Conservation (phyloP, 768 basidiomycete genomes). For the Lactarius trivialis region DNA sequence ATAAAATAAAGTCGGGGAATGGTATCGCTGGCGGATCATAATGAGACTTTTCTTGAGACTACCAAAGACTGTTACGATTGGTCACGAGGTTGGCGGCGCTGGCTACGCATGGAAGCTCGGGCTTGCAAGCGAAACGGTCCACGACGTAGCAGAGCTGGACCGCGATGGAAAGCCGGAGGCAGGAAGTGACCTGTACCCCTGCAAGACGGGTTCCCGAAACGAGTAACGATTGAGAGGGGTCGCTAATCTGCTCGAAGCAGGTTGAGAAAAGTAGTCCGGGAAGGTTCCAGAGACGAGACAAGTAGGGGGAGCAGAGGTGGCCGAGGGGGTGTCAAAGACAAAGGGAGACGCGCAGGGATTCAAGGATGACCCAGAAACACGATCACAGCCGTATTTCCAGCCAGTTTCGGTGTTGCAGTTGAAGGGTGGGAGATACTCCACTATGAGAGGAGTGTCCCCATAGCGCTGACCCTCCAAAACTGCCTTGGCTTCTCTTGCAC, state of each 20-base stretch:
- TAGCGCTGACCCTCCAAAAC: constrained; percentile 58
- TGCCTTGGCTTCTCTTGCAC: constrained; percentile 61
- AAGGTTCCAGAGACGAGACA: constrained; percentile 7
- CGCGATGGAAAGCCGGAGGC: constrained; percentile 18
- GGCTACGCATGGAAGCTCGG: neutral
- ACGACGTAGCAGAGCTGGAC: constrained; percentile 18
- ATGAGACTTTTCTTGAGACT: neutral
- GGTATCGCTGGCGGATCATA: constrained; percentile 13
- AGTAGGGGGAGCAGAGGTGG: constrained; percentile 21
- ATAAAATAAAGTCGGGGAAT: neutral
- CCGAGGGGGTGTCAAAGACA: constrained; percentile 11
- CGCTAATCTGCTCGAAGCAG: neutral
- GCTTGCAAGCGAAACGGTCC: constrained; percentile 5
- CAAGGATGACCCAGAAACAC: constrained; percentile 26
- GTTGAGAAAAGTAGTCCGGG: constrained; percentile 18
- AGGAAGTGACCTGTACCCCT: constrained; percentile 15
- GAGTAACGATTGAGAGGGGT: neutral
- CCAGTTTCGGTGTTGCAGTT: neutral
- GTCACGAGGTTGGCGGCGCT: neutral
- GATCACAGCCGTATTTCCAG: constrained; percentile 18
- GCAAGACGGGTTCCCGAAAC: neutral
- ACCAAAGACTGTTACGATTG: neutral
- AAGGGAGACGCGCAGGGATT: constrained; percentile 33
- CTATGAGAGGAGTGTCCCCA: constrained; percentile 39
- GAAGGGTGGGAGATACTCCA: constrained; percentile 31